Evolutionary conservation across 2,329 filamentous ascomycete species (phyloP).

Genomic region (Aspergillus unguis): DNA sequence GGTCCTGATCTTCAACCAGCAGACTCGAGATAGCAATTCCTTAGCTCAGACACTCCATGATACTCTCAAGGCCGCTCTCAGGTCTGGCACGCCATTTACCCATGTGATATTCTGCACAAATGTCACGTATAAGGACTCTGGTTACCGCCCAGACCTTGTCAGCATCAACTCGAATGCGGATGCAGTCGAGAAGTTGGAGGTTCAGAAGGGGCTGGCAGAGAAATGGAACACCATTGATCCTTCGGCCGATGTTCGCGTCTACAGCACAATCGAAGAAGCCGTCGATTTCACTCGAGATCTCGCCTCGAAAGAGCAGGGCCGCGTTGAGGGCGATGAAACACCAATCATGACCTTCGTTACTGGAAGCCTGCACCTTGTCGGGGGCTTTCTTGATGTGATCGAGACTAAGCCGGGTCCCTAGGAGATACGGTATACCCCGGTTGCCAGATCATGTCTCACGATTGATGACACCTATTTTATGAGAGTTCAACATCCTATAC

Average conservation of each 20-base stretch:
- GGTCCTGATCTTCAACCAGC: constrained; percentile 86
- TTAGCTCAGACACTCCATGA: constrained; percentile 63
- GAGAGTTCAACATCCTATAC: constrained; percentile 21
- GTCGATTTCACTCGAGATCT: constrained; percentile 55
- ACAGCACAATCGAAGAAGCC: constrained; percentile 67
- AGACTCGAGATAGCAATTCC: constrained; percentile 70
- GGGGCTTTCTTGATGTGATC: constrained; percentile 70
- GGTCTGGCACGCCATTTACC: constrained; percentile 55
- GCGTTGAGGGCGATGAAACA: constrained; percentile 30
- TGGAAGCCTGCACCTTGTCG: constrained; percentile 80
- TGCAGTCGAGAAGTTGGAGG: constrained; percentile 57
- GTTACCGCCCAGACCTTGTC: constrained; percentile 62
- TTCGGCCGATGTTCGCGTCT: constrained; percentile 53
- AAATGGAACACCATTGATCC: constrained; percentile 59
- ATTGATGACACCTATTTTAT: background rate
- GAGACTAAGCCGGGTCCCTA: constrained; percentile 46
- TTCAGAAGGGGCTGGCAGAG: constrained; percentile 65
- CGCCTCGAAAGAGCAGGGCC: constrained; percentile 33
- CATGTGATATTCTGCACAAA: constrained; percentile 82
- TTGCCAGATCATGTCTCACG: background rate
- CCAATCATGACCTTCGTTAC: constrained; percentile 68
- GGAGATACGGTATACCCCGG: background rate
- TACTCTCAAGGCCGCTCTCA: constrained; percentile 48
- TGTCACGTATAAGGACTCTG: constrained; percentile 58
- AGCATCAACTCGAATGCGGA: constrained; percentile 59